Evolutionary conservation across 23 red algal species (phyloP), one percentile per base, ranked within the genome.

Genomic region (Agarophyton chilense): DNA sequence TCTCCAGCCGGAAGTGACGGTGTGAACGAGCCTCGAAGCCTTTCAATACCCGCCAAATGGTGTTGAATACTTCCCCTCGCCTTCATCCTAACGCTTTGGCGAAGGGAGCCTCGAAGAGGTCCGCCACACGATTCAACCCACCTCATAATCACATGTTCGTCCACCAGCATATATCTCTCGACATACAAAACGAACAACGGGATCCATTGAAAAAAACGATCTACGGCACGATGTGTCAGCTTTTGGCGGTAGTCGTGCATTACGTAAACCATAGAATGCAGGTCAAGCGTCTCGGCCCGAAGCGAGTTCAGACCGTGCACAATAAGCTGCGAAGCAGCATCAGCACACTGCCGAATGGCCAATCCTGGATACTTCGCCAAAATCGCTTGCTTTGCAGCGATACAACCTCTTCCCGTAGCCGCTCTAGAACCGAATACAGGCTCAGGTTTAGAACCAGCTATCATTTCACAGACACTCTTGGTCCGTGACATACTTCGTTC

Each of bases 201-300:
- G 42, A 87, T 75, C 92, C 92, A 94, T 35, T 88, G 72, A 29
- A 94, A 94, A 74, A 94, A 94, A 1, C 83, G 74, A 33, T 94
- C 83, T 26, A 94, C 84, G 7, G 72, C 81, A 10, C 47, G 55
- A 55, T 94, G 92, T 5, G 92, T 83, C 49, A 94, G 55, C 63
- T 66, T 79, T 35, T 53, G 52, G 32, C 75, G 61, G 77, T 89
- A 79, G 32, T 87, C 61, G n/a, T 81, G 66, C 72, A 86, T 87
- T 14, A 83, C 49, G 17, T 66, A 38, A 50, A 88, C 72, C 81
- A 94, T 94, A 8, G 66, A 51, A 35, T 88, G 39, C 58, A 94
- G 75, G 83, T 94, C 92, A 33, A 89, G 40, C 24, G 71, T 63
- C 51, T 94, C 92, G 6, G 83, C 76, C 35, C 84, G 72, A 9